These are phyloP conservation scores for Rosa hybrid DNA, from an alignment of 331 rosid genomes.

Conservation along the genomic window DNA sequence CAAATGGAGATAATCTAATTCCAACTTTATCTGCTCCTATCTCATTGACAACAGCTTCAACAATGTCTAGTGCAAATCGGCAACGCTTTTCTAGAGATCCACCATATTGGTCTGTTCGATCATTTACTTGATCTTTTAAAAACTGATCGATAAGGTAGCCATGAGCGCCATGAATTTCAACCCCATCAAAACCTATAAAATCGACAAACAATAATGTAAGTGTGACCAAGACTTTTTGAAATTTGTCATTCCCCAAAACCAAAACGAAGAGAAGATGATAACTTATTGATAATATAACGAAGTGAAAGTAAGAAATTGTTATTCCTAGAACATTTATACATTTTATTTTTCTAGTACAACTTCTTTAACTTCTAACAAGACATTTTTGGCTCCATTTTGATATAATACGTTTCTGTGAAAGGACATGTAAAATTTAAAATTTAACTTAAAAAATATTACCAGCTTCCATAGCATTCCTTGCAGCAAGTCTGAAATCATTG, in stretches of 20 bases:
- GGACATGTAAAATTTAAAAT: too few species aligned
- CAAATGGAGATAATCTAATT: constrained; percentile 70
- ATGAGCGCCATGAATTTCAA: constrained; percentile 33
- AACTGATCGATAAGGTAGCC: constrained; percentile 35
- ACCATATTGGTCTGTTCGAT: constrained; percentile 59
- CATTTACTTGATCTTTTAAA: constrained; percentile 31
- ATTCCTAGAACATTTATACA: neutral
- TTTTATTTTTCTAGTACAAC: neutral
- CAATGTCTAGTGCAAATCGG: constrained; percentile 58
- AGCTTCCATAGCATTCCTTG: constrained; percentile 70
- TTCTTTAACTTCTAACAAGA: neutral
- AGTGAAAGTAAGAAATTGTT: neutral
- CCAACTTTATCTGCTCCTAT: constrained; percentile 81
- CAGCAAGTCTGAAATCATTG: constrained; percentile 52
- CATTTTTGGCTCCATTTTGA: too few species aligned
- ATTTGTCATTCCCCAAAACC: neutral
- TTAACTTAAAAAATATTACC: constrained; percentile 33
- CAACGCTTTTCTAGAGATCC: constrained; percentile 82
- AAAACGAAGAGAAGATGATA: neutral
- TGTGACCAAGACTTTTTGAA: neutral
- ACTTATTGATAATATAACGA: neutral
- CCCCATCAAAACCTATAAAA: constrained; percentile 30
- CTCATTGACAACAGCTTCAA: constrained; percentile 66
- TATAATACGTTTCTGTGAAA: neutral
- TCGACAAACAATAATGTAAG: neutral